Base-by-base conservation (phyloP, 116 monocot genomes). In the Papilionanthe hybrid region DNA sequence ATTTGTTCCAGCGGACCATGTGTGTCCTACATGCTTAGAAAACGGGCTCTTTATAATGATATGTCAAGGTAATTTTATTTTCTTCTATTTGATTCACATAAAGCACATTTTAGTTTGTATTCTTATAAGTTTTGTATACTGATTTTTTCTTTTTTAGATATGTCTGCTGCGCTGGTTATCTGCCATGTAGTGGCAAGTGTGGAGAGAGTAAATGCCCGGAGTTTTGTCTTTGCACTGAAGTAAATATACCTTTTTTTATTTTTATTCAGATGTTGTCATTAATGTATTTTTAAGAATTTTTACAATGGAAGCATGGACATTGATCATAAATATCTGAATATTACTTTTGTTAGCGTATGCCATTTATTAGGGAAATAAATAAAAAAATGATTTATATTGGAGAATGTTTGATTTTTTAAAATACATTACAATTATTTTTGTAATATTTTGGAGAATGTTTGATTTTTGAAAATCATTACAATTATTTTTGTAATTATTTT, bases 21-120 rank as follows among this genome's bases (percentile, higher is more conserved):
- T 79, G 91, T 91, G 19, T 99, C 99, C 37, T 99, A 99, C 83
- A 86, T 95, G 87, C 99, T 99, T 53, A 91, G 99, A n/a, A 99
- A 93, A 81, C 78, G 99, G 30, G 99, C 99, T 79, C 92, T 99
- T 58, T 99, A 99, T 75, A 92, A 99, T 92, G 99, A 99, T 82
- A 99, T 99, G 99, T 93, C 99, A 77, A 99, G 99, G 99, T 99
- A 88, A 69, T n/a, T 65, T 47, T 49, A 28, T 28, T 44, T 50
- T 25, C 53, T 27, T 50, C 8, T 19, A 37, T 75, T 23, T 65
- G 29, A 41, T 57, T 48, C 42, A 7, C 28, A 42, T 73, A 1
- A 9, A 72, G 42, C 20, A 73, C 23, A 1, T 27, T 75, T 48
- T 17, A 45, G 50, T 6, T 18, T 63, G n/a, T 32, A n/a, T 78